Evolutionary conservation across 495 filamentous ascomycete species (phyloP), one percentile per base, ranked within the genome.

Genomic region (Podospora conica): DNA sequence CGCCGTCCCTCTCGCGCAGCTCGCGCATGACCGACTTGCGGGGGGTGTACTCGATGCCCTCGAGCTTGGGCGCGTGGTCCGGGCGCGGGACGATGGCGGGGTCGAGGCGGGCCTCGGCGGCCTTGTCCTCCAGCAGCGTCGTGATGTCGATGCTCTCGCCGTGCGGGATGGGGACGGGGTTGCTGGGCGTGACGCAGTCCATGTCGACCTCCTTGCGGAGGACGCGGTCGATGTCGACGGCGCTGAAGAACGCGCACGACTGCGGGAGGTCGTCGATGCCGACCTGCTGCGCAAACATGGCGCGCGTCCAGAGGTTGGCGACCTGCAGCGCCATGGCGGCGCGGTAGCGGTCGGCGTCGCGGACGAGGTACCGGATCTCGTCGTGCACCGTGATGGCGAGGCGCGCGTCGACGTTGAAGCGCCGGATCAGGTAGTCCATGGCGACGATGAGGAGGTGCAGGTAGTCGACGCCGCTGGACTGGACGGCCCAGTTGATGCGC

Each of bases 401-500:
- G 2, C 95, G 90, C 9, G 92, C 92, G 55, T 86, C 73, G 53
- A 98, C 83, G 73, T 92, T 93, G 79, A 90, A 98, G 21, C 86
- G 89, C n/a, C 91, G 84, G 64, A 88, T 89, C 8, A 98, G 85
- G 73, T 96, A 95, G 74, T 98, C 93, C 95, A 98, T 99, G 25
- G 86, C 83, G 20, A 97, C 86, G 65, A 99, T 91, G 23, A 99
- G 80, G 10, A 99, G 88, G 70, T 99, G 95, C 11, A 99, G 85
- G 77, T 99, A 99, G 77, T 99, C 95, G 12, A 98, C 95, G 29
- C 95, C 95, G 9, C 91, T 95, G 3, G 92, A 96, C 70, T 99
- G 95, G 68, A 99, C 97, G 21, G 95, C 95, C 95, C 95, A 99
- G 74, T 99, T 99, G 79, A 99, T 97, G 20, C 95, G 87, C 33